Evolutionary conservation across 768 basidiomycete species (phyloP), one percentile per base, ranked within the genome.

Genomic region (Phallus indusiatus): DNA sequence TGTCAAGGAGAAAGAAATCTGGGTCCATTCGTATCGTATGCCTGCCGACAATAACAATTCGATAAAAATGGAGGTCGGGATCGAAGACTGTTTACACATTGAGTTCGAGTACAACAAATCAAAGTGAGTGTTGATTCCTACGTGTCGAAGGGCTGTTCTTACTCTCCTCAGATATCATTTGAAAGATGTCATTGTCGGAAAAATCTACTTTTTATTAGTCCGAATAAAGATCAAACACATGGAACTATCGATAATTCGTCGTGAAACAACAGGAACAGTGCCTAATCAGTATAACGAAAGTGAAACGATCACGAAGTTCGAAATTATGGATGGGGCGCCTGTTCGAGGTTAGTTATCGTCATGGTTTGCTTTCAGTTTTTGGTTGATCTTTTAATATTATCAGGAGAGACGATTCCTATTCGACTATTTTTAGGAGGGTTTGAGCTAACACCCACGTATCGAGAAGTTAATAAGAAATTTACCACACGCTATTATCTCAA

Each of bases 61-160:
- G 47, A 98, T 98, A 75, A 97, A 95, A 79, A 98, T 99, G 96
- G 96, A 97, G 74, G 96, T 98, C 37, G 96, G 96, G 8, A 99
- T 99, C 61, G 96, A 98, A 70, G 96, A 98, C 68, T 98, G 96
- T 71, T 72, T 98, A 66, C 95, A 98, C 70, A 99, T 98, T 66
- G 96, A 97, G 70, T 98, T 97, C 64, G 96, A 98, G 75, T 98
- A 99, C 75, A 97, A 99, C 79, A 97, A 98, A 71, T 95, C 94
- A 59, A 98, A 99, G 95, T 91, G 60, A 63, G 88, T 77, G 18
- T 49, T 33, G 36, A 48, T n/a, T 36, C 4, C 33, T 17, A 14
- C 54, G 14, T 14, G 51, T 18, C 37, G 53, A 24, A 47, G 22
- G 21, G 33, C 42, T 50, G 18, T 36, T 47, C 57, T 20, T 33